These are phyloP conservation scores for Clausena lansium DNA, from an alignment of 345 rosid genomes.

Conservation along the genomic window DNA sequence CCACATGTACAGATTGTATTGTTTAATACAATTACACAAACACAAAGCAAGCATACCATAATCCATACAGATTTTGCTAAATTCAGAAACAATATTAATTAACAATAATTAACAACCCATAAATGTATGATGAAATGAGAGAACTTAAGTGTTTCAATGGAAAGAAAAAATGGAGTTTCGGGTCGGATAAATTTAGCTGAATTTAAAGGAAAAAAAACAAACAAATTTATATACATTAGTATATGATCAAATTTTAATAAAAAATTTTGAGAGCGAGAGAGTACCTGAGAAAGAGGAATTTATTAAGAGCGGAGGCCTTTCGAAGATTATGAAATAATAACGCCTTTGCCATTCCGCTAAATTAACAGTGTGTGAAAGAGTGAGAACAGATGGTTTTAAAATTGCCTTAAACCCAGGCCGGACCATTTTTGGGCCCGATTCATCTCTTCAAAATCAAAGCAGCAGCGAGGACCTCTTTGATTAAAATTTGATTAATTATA, in stretches of 20 bases:
- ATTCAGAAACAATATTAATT: neutral
- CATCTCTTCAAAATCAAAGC: too few species aligned
- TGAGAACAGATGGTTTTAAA: neutral
- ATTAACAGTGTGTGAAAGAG: neutral
- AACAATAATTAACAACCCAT: too few species aligned
- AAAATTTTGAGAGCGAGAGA: neutral
- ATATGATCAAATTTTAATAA: neutral
- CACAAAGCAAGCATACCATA: neutral
- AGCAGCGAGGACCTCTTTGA: too few species aligned
- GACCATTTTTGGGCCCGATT: neutral
- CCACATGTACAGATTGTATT: neutral
- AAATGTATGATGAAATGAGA: neutral
- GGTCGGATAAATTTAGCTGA: neutral
- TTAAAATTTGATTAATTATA: too few species aligned
- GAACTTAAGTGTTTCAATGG: neutral
- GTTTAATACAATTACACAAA: neutral
- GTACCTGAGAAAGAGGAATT: constrained; percentile 4
- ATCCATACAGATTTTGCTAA: neutral
- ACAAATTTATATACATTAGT: too few species aligned
- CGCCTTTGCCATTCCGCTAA: neutral
- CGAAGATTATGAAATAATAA: constrained; percentile 5
- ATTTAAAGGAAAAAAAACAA: too few species aligned
- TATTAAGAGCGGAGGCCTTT: neutral
- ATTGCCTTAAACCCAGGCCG: neutral
- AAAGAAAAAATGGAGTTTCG: neutral